Conservation (phyloP, 2,329 filamentous ascomycete species). For the Aspergillus japonicus region DNA sequence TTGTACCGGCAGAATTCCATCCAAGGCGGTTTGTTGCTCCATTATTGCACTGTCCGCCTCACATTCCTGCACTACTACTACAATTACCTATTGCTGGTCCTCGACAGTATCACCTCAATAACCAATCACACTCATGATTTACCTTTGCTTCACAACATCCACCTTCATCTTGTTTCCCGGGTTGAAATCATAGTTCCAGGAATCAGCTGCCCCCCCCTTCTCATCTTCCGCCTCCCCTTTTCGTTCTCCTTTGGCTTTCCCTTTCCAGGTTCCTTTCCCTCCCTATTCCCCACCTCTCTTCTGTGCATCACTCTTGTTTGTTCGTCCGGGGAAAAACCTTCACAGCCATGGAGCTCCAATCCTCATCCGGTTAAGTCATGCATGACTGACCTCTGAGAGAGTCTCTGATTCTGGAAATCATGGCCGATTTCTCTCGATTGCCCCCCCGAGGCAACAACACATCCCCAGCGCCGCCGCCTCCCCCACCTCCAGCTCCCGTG, state of each 20-base stretch:
- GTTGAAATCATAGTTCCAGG: neutral
- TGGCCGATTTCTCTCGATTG: constrained; percentile 30
- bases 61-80: neutral
- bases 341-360: constrained; percentile 19
- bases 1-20: neutral
- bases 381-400: constrained; percentile 10
- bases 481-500: constrained; percentile 37
- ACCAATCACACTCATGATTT: neutral
- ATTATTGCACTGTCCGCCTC: neutral
- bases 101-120: neutral
- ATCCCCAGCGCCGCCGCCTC: constrained; percentile 34
- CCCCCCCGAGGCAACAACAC: constrained; percentile 26
- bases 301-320: constrained; percentile 7
- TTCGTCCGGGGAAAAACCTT: constrained; percentile 3
- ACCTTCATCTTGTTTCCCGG: neutral
- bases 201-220: neutral
- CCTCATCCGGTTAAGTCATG: constrained; percentile 23
- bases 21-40: neutral
- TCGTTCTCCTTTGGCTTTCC: constrained; percentile 2
- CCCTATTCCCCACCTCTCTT: constrained; percentile 10
- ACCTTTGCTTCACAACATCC: neutral
- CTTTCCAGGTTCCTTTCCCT: constrained; percentile 6
- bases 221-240: constrained; percentile 14
- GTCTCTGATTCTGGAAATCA: constrained; percentile 19
- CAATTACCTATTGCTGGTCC: neutral